A percentile compares a stretch with the other conserved stretches of the same genome.
These are phyloP conservation scores for Verticillium nubilum DNA, from an alignment of 2,329 filamentous ascomycete species.

Conservation along the genomic window DNA sequence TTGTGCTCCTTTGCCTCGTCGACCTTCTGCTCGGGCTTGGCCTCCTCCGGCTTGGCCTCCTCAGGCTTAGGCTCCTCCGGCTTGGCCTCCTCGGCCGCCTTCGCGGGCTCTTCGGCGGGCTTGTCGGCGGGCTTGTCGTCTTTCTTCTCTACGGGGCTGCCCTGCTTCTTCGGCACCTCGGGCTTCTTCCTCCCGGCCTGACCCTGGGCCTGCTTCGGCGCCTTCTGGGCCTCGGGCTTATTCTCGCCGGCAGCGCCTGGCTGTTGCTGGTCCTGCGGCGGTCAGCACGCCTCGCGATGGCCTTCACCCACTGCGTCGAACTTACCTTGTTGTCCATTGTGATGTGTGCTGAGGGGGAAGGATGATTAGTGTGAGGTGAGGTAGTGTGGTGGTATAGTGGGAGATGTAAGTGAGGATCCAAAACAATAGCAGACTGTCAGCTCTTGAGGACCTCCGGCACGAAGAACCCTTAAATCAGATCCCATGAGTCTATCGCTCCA, in stretches of 20 bases:
- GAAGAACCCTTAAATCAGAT: slow-evolving; percentile 4
- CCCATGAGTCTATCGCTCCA: background rate
- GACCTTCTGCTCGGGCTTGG: slow-evolving; percentile 1
- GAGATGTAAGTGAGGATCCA: background rate
- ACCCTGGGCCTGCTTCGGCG: background rate
- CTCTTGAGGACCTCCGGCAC: background rate
- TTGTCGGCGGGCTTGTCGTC: slow-evolving; percentile 2
- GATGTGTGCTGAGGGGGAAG: slow-evolving; percentile 4
- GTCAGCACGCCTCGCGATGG: slow-evolving; percentile 4
- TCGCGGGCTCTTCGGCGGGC: slow-evolving; percentile 2
- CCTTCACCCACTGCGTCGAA: too few relatives aligned
- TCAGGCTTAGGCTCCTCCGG: slow-evolving; percentile 3
- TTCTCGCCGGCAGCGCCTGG: background rate
- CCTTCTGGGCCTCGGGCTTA: slow-evolving; percentile 2
- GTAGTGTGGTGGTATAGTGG: background rate
- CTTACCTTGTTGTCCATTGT: slow-evolving; percentile 13
- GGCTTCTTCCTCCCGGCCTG: slow-evolving; percentile 5
- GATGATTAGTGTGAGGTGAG: background rate
- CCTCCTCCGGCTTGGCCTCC: slow-evolving; percentile 4
- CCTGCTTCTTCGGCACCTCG: slow-evolving; percentile 2
- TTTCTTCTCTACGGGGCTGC: slow-evolving; percentile 7
- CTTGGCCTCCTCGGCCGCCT: background rate
- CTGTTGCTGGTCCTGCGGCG: slow-evolving; percentile 3
- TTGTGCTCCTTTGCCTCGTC: slow-evolving; percentile 3
- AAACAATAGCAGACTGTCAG: background rate